phyloP scores from a whole-genome alignment of 345 rosid genomes.

The Arabis hirsuta region DNA sequence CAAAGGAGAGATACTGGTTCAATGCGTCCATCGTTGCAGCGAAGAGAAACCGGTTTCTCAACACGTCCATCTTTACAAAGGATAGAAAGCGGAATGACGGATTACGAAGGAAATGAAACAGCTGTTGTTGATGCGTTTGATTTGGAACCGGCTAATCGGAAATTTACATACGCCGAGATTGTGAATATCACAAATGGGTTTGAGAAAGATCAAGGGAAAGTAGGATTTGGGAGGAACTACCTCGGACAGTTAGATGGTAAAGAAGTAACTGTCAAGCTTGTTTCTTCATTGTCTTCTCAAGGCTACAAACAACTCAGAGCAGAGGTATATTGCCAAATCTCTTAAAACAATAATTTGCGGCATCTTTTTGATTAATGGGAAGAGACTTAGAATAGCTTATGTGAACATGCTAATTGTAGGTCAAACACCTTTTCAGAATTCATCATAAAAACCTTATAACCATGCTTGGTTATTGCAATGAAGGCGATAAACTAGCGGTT shows the following conservation, averaged over 20 bases:
- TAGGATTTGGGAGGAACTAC: slow-evolving; percentile 61
- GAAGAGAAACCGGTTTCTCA: slow-evolving; percentile 34
- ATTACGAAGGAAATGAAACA: slow-evolving; percentile 27
- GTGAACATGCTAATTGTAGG: slow-evolving; percentile 48
- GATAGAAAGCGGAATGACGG: slow-evolving; percentile 42
- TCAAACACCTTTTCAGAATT: slow-evolving; percentile 53
- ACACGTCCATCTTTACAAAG: slow-evolving; percentile 35
- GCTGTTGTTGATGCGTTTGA: slow-evolving; percentile 32
- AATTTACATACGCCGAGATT: slow-evolving; percentile 48
- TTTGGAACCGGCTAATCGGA: slow-evolving; percentile 37
- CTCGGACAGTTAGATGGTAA: slow-evolving; percentile 49
- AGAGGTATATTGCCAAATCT: slow-evolving; percentile 45
- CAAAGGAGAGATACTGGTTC: slow-evolving; percentile 40
- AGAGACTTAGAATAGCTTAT: slow-evolving; percentile 21
- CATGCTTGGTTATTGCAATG: slow-evolving; percentile 60
- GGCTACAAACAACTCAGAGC: slow-evolving; percentile 56
- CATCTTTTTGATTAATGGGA: not conserved
- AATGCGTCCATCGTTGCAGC: slow-evolving; percentile 31
- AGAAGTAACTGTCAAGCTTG: slow-evolving; percentile 65
- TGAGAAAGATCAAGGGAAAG: slow-evolving; percentile 50
- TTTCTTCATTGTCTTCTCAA: slow-evolving; percentile 50
- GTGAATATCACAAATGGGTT: slow-evolving; percentile 51
- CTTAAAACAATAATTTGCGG: not conserved
- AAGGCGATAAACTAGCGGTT: slow-evolving; percentile 51
- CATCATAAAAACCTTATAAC: slow-evolving; percentile 61